These are phyloP conservation scores for Hymenoscyphus infarciens DNA, from an alignment of 2,329 filamentous ascomycete species.

Conservation along the genomic window DNA sequence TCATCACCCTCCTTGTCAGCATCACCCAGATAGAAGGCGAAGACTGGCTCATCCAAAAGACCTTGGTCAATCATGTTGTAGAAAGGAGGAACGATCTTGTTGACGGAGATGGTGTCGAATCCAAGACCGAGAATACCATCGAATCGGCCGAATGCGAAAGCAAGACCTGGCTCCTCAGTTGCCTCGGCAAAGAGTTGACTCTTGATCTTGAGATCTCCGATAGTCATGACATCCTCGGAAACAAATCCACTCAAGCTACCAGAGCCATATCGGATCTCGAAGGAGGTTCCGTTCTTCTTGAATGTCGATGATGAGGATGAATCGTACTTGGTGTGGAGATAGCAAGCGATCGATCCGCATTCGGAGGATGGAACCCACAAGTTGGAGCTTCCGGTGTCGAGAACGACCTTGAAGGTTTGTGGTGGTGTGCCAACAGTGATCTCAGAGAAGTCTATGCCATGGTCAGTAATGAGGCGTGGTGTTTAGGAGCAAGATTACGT, in stretches of 20 bases:
- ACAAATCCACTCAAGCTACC: slow-evolving; percentile 91
- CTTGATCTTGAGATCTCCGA: slow-evolving; percentile 86
- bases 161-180: slow-evolving; percentile 89
- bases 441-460: slow-evolving; percentile 83
- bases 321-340: slow-evolving; percentile 95
- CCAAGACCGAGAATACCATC: slow-evolving; percentile 95
- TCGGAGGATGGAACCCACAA: slow-evolving; percentile 92
- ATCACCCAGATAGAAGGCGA: slow-evolving; percentile 91
- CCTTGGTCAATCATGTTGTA: slow-evolving; percentile 93
- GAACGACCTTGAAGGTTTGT: slow-evolving; percentile 95
- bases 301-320: slow-evolving; percentile 83
- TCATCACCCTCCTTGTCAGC: slow-evolving; percentile 65
- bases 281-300: slow-evolving; percentile 88
- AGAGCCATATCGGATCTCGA: slow-evolving; percentile 94
- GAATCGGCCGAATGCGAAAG: slow-evolving; percentile 96
- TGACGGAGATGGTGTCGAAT: slow-evolving; percentile 95
- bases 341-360: slow-evolving; percentile 96
- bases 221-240: slow-evolving; percentile 79
- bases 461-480: slow-evolving; percentile 15
- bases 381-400: slow-evolving; percentile 98
- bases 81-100: slow-evolving; percentile 90
- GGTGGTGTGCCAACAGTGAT: slow-evolving; percentile 89
- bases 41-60: slow-evolving; percentile 86
- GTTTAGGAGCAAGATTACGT: slow-evolving; percentile 40
- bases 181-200: slow-evolving; percentile 94